These are phyloP conservation scores for Lactarius hengduanensis DNA, from an alignment of 768 basidiomycete genomes.

Conservation along the genomic window DNA sequence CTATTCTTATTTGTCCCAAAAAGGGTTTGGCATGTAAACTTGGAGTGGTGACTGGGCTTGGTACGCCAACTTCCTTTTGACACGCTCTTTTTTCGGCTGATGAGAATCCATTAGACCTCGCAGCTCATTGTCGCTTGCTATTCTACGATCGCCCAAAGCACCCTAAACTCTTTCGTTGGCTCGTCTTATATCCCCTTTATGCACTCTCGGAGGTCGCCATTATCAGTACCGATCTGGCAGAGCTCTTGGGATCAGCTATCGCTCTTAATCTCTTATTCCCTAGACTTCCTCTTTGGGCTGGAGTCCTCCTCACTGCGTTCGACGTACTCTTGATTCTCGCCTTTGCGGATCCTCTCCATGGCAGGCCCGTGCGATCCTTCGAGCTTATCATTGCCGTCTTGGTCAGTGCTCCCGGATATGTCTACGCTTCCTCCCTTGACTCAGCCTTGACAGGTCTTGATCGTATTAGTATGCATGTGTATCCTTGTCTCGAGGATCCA, in stretches of 20 bases:
- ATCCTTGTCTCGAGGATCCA: conserved; percentile 28
- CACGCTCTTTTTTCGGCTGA: neutral
- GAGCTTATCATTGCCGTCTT: conserved; percentile 52
- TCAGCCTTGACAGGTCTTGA: conserved; percentile 19
- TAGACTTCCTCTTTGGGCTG: conserved; percentile 46
- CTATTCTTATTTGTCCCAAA: conserved; percentile 33
- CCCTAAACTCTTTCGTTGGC: conserved; percentile 39
- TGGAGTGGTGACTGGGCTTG: conserved; percentile 79
- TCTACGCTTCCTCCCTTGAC: neutral
- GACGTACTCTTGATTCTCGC: conserved; percentile 61
- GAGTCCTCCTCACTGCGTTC: conserved; percentile 47
- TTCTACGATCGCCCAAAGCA: conserved; percentile 45
- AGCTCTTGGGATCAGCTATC: conserved; percentile 60
- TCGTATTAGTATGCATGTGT: conserved; percentile 29
- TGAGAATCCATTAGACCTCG: conserved; percentile 39
- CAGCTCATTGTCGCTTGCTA: conserved; percentile 48
- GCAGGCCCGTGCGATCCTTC: conserved; percentile 59
- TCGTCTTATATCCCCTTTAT: conserved; percentile 48
- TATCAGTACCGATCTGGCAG: conserved; percentile 57
- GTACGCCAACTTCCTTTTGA: conserved; percentile 40
- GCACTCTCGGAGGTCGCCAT: conserved; percentile 49
- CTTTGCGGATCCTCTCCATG: conserved; percentile 63
- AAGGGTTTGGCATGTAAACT: conserved; percentile 77
- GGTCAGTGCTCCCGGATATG: conserved; percentile 9
- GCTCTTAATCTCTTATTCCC: conserved; percentile 55